phyloP scores from a whole-genome alignment of 768 basidiomycete species.

The Saitozyma sp. region DNA sequence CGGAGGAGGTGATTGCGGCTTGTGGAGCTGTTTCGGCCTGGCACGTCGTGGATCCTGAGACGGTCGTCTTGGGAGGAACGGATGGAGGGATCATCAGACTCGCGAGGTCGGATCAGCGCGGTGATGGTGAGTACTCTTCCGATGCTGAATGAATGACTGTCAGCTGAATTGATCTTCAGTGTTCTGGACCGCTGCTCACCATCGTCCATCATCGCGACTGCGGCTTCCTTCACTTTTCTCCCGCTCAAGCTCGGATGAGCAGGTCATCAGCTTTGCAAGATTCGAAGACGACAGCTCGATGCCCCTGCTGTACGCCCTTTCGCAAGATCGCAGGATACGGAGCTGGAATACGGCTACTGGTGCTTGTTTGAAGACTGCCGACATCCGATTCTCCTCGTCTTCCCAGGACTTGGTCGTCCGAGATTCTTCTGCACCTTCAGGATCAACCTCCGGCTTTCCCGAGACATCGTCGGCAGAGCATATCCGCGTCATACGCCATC shows the following conservation, averaged over 20 bases:
- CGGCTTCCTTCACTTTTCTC: constrained; percentile 42
- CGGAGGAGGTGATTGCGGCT: constrained; percentile 26
- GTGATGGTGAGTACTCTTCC: constrained; percentile 19
- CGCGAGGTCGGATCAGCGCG: constrained; percentile 14
- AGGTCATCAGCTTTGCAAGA: constrained; percentile 34
- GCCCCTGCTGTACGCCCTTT: constrained; percentile 66
- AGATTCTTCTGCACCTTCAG: neutral
- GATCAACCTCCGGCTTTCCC: neutral
- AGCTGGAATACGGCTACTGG: constrained; percentile 75
- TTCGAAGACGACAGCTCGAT: constrained; percentile 10
- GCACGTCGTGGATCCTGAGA: constrained; percentile 32
- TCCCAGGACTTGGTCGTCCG: constrained; percentile 42
- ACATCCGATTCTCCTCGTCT: constrained; percentile 16
- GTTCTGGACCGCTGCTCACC: constrained; percentile 31
- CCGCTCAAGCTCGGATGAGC: constrained; percentile 25
- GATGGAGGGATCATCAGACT: constrained; percentile 41
- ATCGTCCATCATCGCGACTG: constrained; percentile 32
- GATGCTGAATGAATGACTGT: neutral
- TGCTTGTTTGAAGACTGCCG: constrained; percentile 64
- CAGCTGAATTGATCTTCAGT: constrained; percentile 13
- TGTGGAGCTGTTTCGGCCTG: constrained; percentile 28
- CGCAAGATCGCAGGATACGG: constrained; percentile 78
- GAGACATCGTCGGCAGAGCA: constrained; percentile 61
- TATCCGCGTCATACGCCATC: constrained; percentile 61
- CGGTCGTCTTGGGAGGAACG: constrained; percentile 31